Base-by-base conservation (phyloP, 2,329 filamentous ascomycete genomes). In the Chalaropsis ovoidea region DNA sequence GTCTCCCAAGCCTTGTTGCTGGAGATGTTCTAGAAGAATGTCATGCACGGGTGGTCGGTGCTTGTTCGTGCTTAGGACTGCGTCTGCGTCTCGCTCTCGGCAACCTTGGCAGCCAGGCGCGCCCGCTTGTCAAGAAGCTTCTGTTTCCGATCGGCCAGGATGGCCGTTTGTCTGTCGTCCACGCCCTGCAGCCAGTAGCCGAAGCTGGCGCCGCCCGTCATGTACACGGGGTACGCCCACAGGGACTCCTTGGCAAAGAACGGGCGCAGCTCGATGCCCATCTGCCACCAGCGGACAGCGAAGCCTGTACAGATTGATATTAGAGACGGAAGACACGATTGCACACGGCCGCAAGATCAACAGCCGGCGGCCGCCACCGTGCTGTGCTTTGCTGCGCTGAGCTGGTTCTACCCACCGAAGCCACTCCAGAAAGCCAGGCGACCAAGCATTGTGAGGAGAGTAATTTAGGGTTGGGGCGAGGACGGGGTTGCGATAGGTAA, bases 231-330 rank as follows among this genome's bases (percentile, higher is more conserved):
- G 80, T 96, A 99, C 63, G 86, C 90, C 88, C 90, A 95, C 73
- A 96, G 84, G 65, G 88, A 88, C 74, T 87, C 82, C 73, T 82
- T 85, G 78, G 88, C 86, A 82, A 97, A 90, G 77, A 96, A 87
- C 63, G 93, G 94, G 69, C 92, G 90, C 91, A 95, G 96, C 80
- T 99, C 91, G 76, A 99, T 94, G 74, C 93, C 94, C 75, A 99
- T 87, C 78, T 97, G 94, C 90, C 92, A 96, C 77, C 94, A 84
- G 72, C 93, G 89, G 74, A 92, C 88, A 74, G 89, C 91, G 72
- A 96, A 79, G 81, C 94, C 94, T 99, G 63, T 62, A n/a, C 17
- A 17, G 5, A 45, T 64, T 35, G 17, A 10, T 15, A 15, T 52
- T 52, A 52, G 47, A 11, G 47, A 52, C 6, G 24, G 6, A 27